Conservation (phyloP, 495 filamentous ascomycete species). For the Trichoderma gamsii region DNA sequence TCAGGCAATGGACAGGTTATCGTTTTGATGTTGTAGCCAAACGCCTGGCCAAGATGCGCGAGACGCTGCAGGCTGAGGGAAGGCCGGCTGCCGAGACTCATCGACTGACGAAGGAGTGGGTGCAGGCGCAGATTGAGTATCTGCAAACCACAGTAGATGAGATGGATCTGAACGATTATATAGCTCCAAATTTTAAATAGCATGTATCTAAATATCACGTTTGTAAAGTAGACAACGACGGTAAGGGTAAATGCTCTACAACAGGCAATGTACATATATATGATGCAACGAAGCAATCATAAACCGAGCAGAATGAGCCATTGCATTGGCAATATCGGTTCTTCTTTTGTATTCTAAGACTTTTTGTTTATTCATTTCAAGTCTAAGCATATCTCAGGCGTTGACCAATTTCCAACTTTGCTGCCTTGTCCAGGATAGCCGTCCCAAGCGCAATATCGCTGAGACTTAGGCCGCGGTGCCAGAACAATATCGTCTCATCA, state of each 20-base stretch:
- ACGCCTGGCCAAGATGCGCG: slow-evolving; percentile 25
- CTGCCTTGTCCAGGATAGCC: not conserved
- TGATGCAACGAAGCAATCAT: not conserved
- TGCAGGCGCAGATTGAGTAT: slow-evolving; percentile 9
- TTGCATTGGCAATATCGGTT: too few species aligned
- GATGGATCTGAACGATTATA: not conserved
- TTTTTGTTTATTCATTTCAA: not conserved
- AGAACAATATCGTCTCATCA: not conserved
- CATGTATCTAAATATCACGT: not conserved
- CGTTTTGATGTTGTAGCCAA: slow-evolving; percentile 65
- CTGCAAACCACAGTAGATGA: not conserved
- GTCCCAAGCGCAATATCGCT: not conserved
- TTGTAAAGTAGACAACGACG: not conserved
- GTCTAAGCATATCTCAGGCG: not conserved
- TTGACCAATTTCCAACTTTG: not conserved
- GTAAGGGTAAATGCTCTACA: not conserved
- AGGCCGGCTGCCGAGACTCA: not conserved
- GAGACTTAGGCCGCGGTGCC: not conserved
- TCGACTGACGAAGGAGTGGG: not conserved
- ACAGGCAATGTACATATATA: not conserved
- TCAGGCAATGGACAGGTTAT: slow-evolving; percentile 64
- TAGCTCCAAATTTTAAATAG: not conserved
- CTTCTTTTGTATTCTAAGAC: too few species aligned
- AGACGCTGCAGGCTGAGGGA: slow-evolving; percentile 26
- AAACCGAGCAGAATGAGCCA: not conserved